Evolutionary conservation across 371 early-diverging fungal species (phyloP), one percentile per base, ranked within the genome.

Genomic region (Entomophthora muscae): DNA sequence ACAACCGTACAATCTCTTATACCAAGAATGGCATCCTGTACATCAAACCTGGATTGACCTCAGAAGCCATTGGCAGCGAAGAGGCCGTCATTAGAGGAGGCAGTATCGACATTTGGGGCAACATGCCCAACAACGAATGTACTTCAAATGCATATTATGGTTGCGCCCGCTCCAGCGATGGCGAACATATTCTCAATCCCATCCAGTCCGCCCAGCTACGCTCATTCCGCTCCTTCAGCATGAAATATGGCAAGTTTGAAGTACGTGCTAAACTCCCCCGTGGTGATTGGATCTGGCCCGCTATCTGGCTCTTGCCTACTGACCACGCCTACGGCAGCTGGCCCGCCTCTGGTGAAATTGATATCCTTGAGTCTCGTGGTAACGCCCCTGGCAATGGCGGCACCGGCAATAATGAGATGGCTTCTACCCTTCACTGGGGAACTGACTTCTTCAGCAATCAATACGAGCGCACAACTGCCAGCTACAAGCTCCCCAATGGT

Each of bases 241-340:
- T 80, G 32, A 69, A 71, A 17, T 80, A 76, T 67, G 85, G 84
- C 24, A 79, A 75, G 58, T 80, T 85, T 2, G 83, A 82, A 64
- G 79, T 86, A 13, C 68, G 76, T 24, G 84, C 83, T 1, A 72
- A 76, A 63, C 63, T 85, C 63, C 85, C 87, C 1, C 68, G 54
- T 28, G 85, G 85, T 23, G 82, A 83, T 66, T 83, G 82, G 80
- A 64, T 83, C 52, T 86, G 83, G 83, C 82, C 79, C 29, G 62
- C 78, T 5, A 78, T 84, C 58, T 83, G 83, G 83, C 72, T 87
- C 79, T 57, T 87, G 63, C 87, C 85, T n/a, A 79, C 72, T 52
- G 66, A 82, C 66, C 72, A 77, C 42, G 71, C 71, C 3, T 87
- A 87, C 65, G 87, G 85, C 23, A 55, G 65, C 30, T 87, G 87